Evolutionary conservation across 192 early-diverging fungal genomes (phyloP).

Genomic region (Gamsiella multidivaricata): DNA sequence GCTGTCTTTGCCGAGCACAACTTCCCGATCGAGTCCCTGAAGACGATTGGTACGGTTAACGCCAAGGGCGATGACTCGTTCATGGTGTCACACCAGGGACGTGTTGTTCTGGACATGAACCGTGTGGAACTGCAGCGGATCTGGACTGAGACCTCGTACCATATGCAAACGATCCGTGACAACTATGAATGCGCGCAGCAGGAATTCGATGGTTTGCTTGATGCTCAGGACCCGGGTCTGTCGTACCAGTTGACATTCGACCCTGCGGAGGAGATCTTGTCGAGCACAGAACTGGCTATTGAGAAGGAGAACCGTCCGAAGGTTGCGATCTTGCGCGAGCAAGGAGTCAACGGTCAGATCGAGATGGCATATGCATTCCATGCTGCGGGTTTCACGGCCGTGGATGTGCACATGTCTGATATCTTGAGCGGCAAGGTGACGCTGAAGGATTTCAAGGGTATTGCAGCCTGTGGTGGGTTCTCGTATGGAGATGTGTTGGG

Average conservation of each 20-base stretch:
- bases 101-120: conserved; percentile 62
- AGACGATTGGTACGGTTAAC: conserved; percentile 71
- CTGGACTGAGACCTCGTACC: conserved; percentile 94
- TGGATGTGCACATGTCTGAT: conserved; percentile 99
- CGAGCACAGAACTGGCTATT: conserved; percentile 27
- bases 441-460: conserved; percentile 81
- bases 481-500: conserved; percentile 99
- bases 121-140: conserved; percentile 80
- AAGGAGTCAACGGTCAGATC: conserved; percentile 95
- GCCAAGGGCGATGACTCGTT: conserved; percentile 61
- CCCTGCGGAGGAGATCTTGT: conserved; percentile 64
- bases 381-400: conserved; percentile 90
- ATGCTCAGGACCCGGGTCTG: conserved; percentile 83
- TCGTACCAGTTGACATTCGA: conserved; percentile 83
- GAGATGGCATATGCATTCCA: conserved; percentile 98
- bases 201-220: conserved; percentile 81
- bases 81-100: conserved; percentile 58
- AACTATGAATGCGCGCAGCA: conserved; percentile 87
- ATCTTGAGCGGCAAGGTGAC: conserved; percentile 73
- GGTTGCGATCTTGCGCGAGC: conserved; percentile 96
- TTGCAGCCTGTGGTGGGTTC: conserved; percentile 98
- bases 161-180: conserved; percentile 91
- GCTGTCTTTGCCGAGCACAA: conserved; percentile 61
- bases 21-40: conserved; percentile 65
- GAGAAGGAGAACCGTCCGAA: conserved; percentile 65